Percentiles rank a stretch among this genome's conserved stretches.
Evolutionary conservation across 345 rosid genomes (phyloP).

Genomic region (Eucalyptus cloeziana): DNA sequence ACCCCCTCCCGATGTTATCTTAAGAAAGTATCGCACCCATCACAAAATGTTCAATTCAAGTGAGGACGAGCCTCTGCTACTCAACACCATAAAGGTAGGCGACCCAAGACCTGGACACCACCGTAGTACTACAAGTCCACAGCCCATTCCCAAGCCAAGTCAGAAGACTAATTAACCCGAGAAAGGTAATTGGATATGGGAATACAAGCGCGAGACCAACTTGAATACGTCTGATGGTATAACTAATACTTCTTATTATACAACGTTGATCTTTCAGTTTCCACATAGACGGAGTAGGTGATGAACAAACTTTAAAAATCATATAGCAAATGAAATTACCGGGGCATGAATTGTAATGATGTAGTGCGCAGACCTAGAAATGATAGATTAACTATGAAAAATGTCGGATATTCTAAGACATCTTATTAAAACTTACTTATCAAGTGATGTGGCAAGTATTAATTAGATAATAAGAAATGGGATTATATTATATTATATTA

Average conservation of each 20-base stretch:
- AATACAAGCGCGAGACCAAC: background rate
- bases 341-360: background rate
- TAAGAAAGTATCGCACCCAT: background rate
- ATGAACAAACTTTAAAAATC: background rate
- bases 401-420: too few relatives aligned
- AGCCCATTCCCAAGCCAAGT: background rate
- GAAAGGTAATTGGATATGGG: background rate
- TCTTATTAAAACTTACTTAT: too few relatives aligned
- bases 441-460: too few relatives aligned
- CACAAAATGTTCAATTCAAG: background rate
- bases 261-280: too few relatives aligned
- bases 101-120: background rate
- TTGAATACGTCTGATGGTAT: background rate
- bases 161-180: fast-evolving
- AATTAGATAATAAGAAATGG: too few relatives aligned
- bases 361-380: too few relatives aligned
- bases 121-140: background rate
- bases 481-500: too few relatives aligned
- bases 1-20: background rate
- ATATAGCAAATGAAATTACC: background rate
- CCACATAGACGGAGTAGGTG: background rate
- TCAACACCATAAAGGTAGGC: background rate
- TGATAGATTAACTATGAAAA: too few relatives aligned
- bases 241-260: background rate
- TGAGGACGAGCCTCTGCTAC: background rate